These are phyloP conservation scores for Lentinus brumalis DNA, from an alignment of 768 basidiomycete genomes.

Conservation along the genomic window DNA sequence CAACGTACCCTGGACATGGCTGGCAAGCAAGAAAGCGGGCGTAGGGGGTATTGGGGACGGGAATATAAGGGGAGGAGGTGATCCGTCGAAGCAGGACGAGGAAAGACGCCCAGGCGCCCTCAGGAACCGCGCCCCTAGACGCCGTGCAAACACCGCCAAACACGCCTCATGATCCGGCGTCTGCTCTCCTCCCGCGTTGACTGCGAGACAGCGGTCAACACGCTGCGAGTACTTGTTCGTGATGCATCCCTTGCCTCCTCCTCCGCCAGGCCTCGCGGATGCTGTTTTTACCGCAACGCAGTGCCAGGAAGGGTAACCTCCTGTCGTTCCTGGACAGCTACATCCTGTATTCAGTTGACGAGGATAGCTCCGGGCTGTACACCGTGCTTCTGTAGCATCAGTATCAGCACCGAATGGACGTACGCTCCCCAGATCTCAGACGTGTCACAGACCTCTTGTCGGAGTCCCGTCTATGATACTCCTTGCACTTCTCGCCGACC, in stretches of 20 bases:
- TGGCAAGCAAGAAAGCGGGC: constrained; percentile 9
- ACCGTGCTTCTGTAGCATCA: no score
- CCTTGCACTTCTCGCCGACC: no score
- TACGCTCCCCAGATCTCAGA: no score
- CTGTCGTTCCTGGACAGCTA: not conserved
- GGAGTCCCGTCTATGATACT: no score
- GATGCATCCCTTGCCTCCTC: not conserved
- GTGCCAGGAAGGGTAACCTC: not conserved
- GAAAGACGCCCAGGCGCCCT: constrained; percentile 20
- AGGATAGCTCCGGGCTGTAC: no score
- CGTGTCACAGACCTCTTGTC: no score
- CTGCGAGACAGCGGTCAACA: not conserved
- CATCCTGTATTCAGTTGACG: no score
- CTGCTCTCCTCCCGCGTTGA: not conserved
- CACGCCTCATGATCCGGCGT: constrained; percentile 7
- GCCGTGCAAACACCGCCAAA: constrained; percentile 16
- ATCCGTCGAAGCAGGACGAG: constrained; percentile 20
- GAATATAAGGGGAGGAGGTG: constrained; percentile 17
- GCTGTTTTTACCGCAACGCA: not conserved
- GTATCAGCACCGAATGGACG: no score
- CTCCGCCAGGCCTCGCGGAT: not conserved
- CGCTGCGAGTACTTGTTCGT: not conserved
- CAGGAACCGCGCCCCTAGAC: constrained; percentile 4
- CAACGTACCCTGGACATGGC: constrained; percentile 37
- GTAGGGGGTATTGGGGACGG: constrained; percentile 17